phyloP scores from a whole-genome alignment of 768 basidiomycete species.

The Sutorius australiensis region DNA sequence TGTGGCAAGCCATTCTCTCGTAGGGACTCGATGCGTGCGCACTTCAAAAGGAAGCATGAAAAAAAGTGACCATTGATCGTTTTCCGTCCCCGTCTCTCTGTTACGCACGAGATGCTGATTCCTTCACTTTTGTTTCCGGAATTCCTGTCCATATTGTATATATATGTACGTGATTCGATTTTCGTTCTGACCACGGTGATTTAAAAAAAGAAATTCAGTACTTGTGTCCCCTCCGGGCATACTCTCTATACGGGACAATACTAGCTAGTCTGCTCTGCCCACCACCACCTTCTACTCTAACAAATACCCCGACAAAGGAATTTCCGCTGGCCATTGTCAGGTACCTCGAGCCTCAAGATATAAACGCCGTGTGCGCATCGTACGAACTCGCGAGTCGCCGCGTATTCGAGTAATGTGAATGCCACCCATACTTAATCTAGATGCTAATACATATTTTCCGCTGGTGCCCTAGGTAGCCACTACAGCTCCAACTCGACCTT shows the following conservation, averaged over 20 bases:
- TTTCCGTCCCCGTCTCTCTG: neutral
- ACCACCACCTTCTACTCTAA: too few relatives aligned
- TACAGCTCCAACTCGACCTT: neutral
- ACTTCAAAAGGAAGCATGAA: neutral
- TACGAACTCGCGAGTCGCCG: too few relatives aligned
- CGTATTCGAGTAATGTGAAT: neutral
- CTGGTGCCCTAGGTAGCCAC: neutral
- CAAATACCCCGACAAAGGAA: too few relatives aligned
- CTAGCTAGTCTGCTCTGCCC: too few relatives aligned
- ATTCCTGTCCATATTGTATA: neutral
- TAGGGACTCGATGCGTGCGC: slow-evolving; percentile 1
- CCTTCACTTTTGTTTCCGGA: neutral
- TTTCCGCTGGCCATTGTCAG: too few relatives aligned
- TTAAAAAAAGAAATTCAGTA: too few relatives aligned
- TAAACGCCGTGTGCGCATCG: neutral
- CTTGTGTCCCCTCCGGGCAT: too few relatives aligned
- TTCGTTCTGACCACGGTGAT: too few relatives aligned
- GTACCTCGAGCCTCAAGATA: too few relatives aligned
- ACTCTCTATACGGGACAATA: too few relatives aligned
- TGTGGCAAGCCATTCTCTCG: slow-evolving; percentile 8
- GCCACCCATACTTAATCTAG: too few relatives aligned
- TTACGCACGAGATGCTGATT: neutral
- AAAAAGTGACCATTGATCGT: neutral
- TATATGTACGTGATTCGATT: too few relatives aligned
- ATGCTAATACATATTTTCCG: neutral